Evolutionary conservation across 225 moss, liverwort and hornwort species (phyloP), one percentile per base, ranked within the genome.

Genomic region (Physcomitrellopsis africana): DNA sequence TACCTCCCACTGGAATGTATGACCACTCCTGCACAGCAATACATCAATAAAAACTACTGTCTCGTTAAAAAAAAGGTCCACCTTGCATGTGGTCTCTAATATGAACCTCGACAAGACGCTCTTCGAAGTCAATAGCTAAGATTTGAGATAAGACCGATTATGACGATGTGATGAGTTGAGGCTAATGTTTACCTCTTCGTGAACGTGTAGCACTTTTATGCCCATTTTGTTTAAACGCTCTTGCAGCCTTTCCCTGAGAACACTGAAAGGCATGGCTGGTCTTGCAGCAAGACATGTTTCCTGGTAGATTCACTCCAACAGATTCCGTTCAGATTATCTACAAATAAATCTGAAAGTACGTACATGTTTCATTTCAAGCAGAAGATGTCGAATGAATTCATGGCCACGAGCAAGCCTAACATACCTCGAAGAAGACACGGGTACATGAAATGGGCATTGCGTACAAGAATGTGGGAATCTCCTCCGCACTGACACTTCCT

Each of bases 201-300:
- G 82, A 22, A 88, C 76, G 20, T 91, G 86, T 64, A 80, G 51
- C 57, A 99, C 76, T 64, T 93, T 99, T 24, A 99, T 86, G 24
- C 86, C 91, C 99, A 99, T 99, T 81, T 90, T 90, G 27, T 86
- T 79, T 46, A 99, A 75, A 43, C 99, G 90, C 56, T 85, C 89
- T 18, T 79, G 75, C 62, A 99, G 81, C 81, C 99, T 92, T 67
- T 84, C 89, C 84, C 93, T 92, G 63, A 99, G 82, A 67, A 93
- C 80, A 69, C 88, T 86, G 72, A 99, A 99, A 32, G 99, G 81
- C 93, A 99, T 87, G 19, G 89, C 88, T 60, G 99, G 99, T 76
- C 99, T 93, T 43, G 93, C 95, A 69, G 95, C 99, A 85, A 99
- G 85, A 74, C 99, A 99, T 2, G 99, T 99, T 82, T 99, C 99